Conservation (phyloP, 345 rosid genomes). For the Gossypium longicalyx region DNA sequence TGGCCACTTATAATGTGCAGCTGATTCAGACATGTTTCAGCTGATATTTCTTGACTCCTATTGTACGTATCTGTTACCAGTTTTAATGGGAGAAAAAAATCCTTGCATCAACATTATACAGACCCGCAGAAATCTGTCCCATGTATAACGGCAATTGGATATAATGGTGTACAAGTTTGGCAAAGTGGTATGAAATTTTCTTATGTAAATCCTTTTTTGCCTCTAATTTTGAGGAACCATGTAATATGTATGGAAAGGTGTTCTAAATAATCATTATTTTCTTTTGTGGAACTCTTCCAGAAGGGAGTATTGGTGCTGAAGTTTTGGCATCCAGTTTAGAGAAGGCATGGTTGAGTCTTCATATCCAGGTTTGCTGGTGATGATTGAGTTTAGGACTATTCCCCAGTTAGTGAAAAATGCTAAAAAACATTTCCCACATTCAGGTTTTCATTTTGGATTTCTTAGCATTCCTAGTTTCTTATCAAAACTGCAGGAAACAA, state of each 20-base stretch:
- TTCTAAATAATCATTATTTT: constrained; percentile 9
- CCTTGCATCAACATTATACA: constrained; percentile 60
- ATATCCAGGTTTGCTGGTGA: constrained; percentile 55
- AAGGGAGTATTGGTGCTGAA: constrained; percentile 71
- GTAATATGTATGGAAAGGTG: background rate
- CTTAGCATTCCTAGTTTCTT: background rate
- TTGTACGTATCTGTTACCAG: background rate
- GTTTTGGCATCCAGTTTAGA: constrained; percentile 64
- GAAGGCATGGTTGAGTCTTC: constrained; percentile 80
- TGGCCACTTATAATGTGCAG: constrained; percentile 1
- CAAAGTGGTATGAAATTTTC: constrained; percentile 46
- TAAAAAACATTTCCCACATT: background rate
- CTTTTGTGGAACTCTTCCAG: constrained; percentile 33
- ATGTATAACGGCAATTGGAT: constrained; percentile 72
- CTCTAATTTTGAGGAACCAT: constrained; percentile 4
- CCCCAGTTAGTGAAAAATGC: background rate
- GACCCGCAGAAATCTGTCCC: constrained; percentile 77
- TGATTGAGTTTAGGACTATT: constrained; percentile 3
- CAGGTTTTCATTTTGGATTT: background rate
- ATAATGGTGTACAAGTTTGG: constrained; percentile 83
- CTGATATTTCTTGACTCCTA: background rate
- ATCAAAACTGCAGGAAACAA: constrained; percentile 57
- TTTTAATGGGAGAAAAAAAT: constrained; percentile 19
- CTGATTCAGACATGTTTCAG: background rate
- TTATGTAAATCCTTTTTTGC: constrained; percentile 4